Evolutionary conservation across 305 asterid species (phyloP).

Genomic region (Fraxinus latifolia): DNA sequence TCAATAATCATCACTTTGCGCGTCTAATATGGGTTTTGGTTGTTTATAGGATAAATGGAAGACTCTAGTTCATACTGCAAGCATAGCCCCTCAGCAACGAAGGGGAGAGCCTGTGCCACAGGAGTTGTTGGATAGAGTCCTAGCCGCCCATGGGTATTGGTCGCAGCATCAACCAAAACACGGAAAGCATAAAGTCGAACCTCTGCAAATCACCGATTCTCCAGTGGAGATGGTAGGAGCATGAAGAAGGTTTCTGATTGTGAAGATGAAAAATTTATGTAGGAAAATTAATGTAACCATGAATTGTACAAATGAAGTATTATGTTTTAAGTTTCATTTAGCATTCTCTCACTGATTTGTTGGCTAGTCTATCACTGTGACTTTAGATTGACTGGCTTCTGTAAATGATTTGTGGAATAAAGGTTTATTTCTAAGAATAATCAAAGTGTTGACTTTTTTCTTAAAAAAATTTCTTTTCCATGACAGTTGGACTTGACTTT

Average conservation of each 20-base stretch:
- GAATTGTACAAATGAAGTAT: constrained; percentile 43
- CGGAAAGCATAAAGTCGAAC: constrained; percentile 49
- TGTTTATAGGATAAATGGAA: constrained; percentile 90
- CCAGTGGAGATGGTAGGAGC: constrained; percentile 34
- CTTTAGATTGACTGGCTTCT: constrained; percentile 39
- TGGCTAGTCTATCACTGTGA: constrained; percentile 28
- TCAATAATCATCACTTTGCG: constrained; percentile 2
- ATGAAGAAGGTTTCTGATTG: constrained; percentile 32
- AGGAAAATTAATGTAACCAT: constrained; percentile 20
- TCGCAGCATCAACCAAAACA: constrained; percentile 77
- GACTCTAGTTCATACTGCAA: constrained; percentile 90
- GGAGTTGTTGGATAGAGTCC: constrained; percentile 76
- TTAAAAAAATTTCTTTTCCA: neutral
- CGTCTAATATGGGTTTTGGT: constrained; percentile 27
- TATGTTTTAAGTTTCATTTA: constrained; percentile 29
- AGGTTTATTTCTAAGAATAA: constrained; percentile 28
- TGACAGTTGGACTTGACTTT: neutral
- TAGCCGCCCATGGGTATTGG: constrained; percentile 82
- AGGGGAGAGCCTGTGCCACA: constrained; percentile 97
- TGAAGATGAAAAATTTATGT: neutral
- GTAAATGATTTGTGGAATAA: constrained; percentile 59
- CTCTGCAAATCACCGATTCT: constrained; percentile 34
- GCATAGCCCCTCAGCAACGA: constrained; percentile 94
- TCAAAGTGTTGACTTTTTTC: neutral
- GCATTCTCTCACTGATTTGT: constrained; percentile 40